Base-by-base conservation (phyloP, 148 eudicot genomes). In the Cornus kousa region DNA sequence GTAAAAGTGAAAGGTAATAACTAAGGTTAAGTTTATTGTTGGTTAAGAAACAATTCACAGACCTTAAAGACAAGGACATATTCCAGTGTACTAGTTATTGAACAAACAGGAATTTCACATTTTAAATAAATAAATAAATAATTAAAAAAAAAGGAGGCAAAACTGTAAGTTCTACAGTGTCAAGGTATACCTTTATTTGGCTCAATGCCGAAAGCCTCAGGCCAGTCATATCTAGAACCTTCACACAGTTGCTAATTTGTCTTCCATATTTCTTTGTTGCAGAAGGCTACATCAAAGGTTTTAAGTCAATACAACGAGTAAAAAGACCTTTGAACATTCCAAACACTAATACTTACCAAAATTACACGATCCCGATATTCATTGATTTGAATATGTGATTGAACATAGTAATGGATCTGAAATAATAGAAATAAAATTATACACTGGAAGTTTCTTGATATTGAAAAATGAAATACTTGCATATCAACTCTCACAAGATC, bases 141-240 rank as follows among this genome's bases (percentile, higher is more conserved):
- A n/a, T n/a, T 2, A 37, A 76, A 43, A 17, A 40, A 37, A n/a
- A 39, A 8, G n/a, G 10, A 40, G 7, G 13, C 10, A 19, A 17
- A 76, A 19, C 12, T 20, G 43, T 17, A 73, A 78, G 62, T 28
- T 53, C 9, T 16, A 43, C 67, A 70, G 11, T 31, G 35, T 64
- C 40, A 32, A 40, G 78, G 80, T 35, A 31, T 85, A 94, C 98
- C 98, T 94, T 94, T 64, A 94, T 81, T 77, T 94, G 97, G 87
- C 84, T 92, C 71, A 94, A 81, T 46, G 93, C 91, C 31, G 98
- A 92, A 70, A 94, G 79, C 86, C 87, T 94, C 70, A 94, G 88
- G 64, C 98, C 98, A 62, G 92, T 92, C 97, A 94, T 94, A 84
- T 94, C 98, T 72, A 94, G 83, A 78, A 94, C 84, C 85, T 94